phyloP scores from a whole-genome alignment of 148 eudicot genomes.

The Oxyria digyna region DNA sequence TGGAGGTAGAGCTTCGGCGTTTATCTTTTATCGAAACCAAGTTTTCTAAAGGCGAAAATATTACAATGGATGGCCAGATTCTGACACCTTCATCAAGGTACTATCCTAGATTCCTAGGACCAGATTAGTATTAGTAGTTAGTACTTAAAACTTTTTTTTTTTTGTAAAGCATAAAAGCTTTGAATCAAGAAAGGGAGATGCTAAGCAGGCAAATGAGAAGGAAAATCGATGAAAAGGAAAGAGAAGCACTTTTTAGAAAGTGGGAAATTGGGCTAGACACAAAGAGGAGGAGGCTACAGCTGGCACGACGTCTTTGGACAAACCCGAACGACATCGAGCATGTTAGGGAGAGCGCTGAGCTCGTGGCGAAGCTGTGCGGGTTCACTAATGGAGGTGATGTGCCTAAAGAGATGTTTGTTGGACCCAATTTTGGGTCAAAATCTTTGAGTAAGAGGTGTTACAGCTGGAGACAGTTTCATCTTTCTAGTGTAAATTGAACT shows the following conservation, averaged over 20 bases:
- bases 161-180: slow-evolving; percentile 34
- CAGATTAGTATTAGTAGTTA: no score
- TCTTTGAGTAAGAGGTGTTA: slow-evolving; percentile 30
- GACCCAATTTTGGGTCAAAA: slow-evolving; percentile 50
- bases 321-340: slow-evolving; percentile 57
- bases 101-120: no score
- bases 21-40: slow-evolving; percentile 59
- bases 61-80: slow-evolving; percentile 44
- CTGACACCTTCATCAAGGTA: slow-evolving; percentile 42
- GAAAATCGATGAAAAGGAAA: slow-evolving; percentile 46
- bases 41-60: slow-evolving; percentile 32
- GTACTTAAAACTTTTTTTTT: neutral
- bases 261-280: slow-evolving; percentile 67
- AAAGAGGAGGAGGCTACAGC: slow-evolving; percentile 63
- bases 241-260: slow-evolving; percentile 44
- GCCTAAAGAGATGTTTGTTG: slow-evolving; percentile 80
- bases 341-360: slow-evolving; percentile 53
- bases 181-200: slow-evolving; percentile 65
- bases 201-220: slow-evolving; percentile 49
- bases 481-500: slow-evolving; percentile 7
- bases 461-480: slow-evolving; percentile 30
- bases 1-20: slow-evolving; percentile 85
- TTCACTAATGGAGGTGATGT: slow-evolving; percentile 38
- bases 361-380: slow-evolving; percentile 70
- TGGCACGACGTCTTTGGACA: slow-evolving; percentile 50